Percentiles rank a stretch among this genome's conserved stretches.
Conservation (phyloP, 106 monocot species). For the Dendrobium chrysotoxum region DNA sequence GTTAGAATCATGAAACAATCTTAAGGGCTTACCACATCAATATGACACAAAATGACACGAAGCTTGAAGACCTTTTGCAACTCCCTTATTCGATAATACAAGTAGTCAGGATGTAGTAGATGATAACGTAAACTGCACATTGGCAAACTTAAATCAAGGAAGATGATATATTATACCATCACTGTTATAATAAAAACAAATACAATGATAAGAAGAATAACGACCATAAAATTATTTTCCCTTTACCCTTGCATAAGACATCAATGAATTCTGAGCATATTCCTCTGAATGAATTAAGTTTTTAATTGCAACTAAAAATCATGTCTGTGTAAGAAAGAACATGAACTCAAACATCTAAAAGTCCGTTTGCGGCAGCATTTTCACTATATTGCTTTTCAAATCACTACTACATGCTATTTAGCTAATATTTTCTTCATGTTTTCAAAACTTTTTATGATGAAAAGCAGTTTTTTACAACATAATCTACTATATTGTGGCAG, state of each 20-base stretch:
- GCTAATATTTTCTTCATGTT: no score
- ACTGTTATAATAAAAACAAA: neutral
- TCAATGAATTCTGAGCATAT: no score
- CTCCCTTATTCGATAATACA: slow-evolving; percentile 94
- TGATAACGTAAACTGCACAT: slow-evolving; percentile 88
- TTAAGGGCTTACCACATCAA: slow-evolving; percentile 81
- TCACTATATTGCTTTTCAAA: no score
- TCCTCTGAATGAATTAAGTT: no score
- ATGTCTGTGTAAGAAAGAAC: no score
- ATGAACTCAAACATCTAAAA: no score
- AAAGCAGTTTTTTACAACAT: no score
- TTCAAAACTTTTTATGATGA: no score
- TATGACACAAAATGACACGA: slow-evolving; percentile 84
- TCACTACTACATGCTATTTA: no score
- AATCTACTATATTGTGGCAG: no score
- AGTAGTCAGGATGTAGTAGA: slow-evolving; percentile 94
- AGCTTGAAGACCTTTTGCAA: slow-evolving; percentile 89
- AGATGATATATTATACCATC: neutral
- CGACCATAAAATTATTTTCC: neutral
- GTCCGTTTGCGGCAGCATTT: no score
- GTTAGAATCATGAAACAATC: neutral
- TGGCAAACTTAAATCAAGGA: neutral
- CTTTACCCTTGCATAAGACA: neutral
- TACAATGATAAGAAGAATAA: neutral
- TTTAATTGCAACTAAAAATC: no score